Evolutionary conservation across 2,329 filamentous ascomycete genomes (phyloP).

Genomic region (Tolypocladium paradoxum): DNA sequence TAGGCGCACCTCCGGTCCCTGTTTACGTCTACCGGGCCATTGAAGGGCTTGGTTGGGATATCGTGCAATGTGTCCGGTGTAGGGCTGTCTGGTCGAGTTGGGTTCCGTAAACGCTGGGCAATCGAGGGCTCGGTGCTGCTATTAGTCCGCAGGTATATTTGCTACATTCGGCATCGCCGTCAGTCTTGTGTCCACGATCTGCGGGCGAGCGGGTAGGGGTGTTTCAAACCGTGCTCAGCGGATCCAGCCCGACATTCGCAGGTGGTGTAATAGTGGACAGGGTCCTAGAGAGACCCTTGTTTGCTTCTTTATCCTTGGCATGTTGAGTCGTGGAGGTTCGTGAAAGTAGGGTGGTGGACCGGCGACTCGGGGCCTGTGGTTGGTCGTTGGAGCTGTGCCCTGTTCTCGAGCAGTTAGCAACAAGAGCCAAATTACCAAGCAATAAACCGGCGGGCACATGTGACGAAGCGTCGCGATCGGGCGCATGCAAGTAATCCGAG

Average conservation of each 20-base stretch:
- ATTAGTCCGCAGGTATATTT: slow-evolving; percentile 29
- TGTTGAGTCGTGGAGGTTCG: slow-evolving; percentile 53
- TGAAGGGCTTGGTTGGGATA: slow-evolving; percentile 23
- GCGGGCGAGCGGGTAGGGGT: not conserved
- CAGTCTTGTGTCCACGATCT: not conserved
- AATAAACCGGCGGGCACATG: not conserved
- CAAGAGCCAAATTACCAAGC: not conserved
- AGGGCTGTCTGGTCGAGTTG: slow-evolving; percentile 41
- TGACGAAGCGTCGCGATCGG: not conserved
- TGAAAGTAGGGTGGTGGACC: slow-evolving; percentile 15
- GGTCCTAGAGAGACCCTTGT: slow-evolving; percentile 15
- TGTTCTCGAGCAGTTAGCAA: not conserved
- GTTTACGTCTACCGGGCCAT: slow-evolving; percentile 29
- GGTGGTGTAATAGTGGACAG: slow-evolving; percentile 13
- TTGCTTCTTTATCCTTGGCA: slow-evolving; percentile 18
- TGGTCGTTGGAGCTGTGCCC: slow-evolving; percentile 1
- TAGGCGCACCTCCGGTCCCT: slow-evolving; percentile 54
- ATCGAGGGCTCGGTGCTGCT: slow-evolving; percentile 33
- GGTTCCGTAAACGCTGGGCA: slow-evolving; percentile 41
- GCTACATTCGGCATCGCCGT: slow-evolving; percentile 11
- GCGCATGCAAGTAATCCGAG: not conserved
- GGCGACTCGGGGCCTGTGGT: slow-evolving; percentile 6
- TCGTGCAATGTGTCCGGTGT: slow-evolving; percentile 32
- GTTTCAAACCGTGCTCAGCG: slow-evolving; percentile 24
- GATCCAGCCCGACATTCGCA: slow-evolving; percentile 21